These are phyloP conservation scores for Coprinopsis cinerea DNA, from an alignment of 768 basidiomycete species.

Conservation along the genomic window DNA sequence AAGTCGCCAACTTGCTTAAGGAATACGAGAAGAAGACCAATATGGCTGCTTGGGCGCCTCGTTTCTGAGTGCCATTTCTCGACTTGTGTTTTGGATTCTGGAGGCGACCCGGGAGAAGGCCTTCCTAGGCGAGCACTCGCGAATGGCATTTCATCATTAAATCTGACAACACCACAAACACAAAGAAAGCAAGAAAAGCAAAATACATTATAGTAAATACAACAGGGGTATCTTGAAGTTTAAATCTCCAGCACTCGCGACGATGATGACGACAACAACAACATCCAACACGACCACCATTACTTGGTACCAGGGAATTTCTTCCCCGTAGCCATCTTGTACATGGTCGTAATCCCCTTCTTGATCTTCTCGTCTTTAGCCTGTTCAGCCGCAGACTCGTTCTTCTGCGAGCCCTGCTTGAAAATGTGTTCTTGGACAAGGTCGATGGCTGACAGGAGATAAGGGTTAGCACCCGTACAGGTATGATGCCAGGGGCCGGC, in stretches of 20 bases:
- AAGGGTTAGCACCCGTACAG: neutral
- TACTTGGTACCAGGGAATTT: constrained; percentile 21
- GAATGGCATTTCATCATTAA: too few relatives aligned
- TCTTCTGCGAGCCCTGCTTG: constrained; percentile 28
- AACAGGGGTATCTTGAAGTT: too few relatives aligned
- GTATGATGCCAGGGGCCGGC: neutral
- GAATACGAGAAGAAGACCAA: constrained; percentile 52
- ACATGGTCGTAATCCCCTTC: constrained; percentile 14
- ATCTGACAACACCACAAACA: too few relatives aligned
- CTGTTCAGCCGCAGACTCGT: constrained; percentile 34
- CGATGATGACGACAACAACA: too few relatives aligned
- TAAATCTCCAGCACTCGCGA: too few relatives aligned
- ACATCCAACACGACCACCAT: too few relatives aligned
- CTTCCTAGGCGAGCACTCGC: too few relatives aligned
- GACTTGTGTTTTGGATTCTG: too few relatives aligned
- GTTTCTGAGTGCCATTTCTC: neutral
- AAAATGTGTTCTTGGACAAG: constrained; percentile 36
- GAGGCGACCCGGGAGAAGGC: too few relatives aligned
- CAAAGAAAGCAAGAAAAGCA: too few relatives aligned
- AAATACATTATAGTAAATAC: too few relatives aligned
- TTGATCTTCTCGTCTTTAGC: constrained; percentile 35
- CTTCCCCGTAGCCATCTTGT: constrained; percentile 31
- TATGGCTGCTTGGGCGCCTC: constrained; percentile 31
- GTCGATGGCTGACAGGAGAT: constrained; percentile 26
- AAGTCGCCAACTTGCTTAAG: constrained; percentile 45